Percentiles rank a stretch among this genome's conserved stretches.
These are phyloP conservation scores for Megacollybia platyphylla DNA, from an alignment of 1,284 basidiomycete genomes.

Conservation along the genomic window DNA sequence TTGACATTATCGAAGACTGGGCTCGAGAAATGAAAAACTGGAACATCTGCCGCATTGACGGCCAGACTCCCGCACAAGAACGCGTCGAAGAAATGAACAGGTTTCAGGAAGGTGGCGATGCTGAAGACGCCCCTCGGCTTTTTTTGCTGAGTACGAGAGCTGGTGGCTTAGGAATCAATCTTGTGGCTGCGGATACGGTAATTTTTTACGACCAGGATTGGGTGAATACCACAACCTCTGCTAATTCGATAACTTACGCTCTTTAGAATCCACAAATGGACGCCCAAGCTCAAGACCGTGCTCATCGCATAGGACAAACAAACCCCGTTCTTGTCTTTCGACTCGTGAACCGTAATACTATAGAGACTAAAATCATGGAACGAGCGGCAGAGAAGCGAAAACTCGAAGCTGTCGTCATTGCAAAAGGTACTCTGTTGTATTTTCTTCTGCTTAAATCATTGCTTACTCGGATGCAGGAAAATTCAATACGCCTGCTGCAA, in stretches of 20 bases:
- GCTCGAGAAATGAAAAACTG: conserved; percentile 71
- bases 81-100: conserved; percentile 76
- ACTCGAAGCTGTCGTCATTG: conserved; percentile 89
- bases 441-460: conserved; percentile 1
- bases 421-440: conserved; percentile 48
- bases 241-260: neutral
- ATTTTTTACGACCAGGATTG: conserved; percentile 95
- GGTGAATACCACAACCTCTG: conserved; percentile 34
- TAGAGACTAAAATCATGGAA: conserved; percentile 88
- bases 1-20: conserved; percentile 94
- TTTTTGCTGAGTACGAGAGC: conserved; percentile 91
- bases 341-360: conserved; percentile 76
- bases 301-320: conserved; percentile 92
- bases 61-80: conserved; percentile 64
- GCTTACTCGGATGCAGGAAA: conserved; percentile 36
- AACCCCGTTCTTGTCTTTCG: conserved; percentile 83
- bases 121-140: conserved; percentile 55
- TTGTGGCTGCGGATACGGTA: conserved; percentile 89
- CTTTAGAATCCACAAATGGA: conserved; percentile 91
- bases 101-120: conserved; percentile 72
- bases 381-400: conserved; percentile 82
- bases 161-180: conserved; percentile 86
- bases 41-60: conserved; percentile 85
- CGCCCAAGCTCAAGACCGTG: conserved; percentile 89
- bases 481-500: conserved; percentile 59